Conservation (phyloP, 2,329 filamentous ascomycete genomes). For the Aspergillus sp. region DNA sequence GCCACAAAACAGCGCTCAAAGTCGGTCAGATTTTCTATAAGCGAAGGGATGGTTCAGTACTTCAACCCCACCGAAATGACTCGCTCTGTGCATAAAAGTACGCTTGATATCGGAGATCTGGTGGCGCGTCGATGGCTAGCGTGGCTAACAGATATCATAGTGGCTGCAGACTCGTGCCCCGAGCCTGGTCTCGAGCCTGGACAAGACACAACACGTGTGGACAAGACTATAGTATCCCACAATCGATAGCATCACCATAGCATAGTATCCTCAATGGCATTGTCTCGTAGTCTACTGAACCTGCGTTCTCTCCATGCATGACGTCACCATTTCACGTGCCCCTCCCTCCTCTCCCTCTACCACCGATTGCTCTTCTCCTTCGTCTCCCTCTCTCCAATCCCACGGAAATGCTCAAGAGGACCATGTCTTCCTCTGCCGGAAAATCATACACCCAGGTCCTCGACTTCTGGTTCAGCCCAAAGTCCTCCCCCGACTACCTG, state of each 20-base stretch:
- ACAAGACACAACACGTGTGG: too few species aligned
- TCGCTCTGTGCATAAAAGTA: background rate
- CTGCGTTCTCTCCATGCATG: too few species aligned
- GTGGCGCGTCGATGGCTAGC: too few species aligned
- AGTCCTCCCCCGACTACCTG: slow-evolving; percentile 18
- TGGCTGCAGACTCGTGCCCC: too few species aligned
- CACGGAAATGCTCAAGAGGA: background rate
- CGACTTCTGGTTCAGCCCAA: slow-evolving; percentile 28
- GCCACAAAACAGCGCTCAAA: background rate
- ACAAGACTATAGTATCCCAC: too few species aligned
- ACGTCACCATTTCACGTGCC: too few species aligned
- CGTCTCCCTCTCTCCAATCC: background rate
- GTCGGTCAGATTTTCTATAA: background rate
- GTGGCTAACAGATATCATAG: too few species aligned
- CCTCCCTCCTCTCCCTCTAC: background rate
- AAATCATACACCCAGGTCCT: slow-evolving; percentile 11
- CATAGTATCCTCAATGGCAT: too few species aligned
- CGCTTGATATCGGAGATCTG: background rate
- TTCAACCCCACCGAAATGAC: background rate
- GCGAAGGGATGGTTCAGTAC: background rate
- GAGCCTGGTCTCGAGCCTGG: too few species aligned
- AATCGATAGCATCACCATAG: too few species aligned
- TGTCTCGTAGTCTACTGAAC: too few species aligned
- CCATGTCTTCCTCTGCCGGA: background rate
- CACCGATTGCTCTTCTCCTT: background rate